phyloP scores from a whole-genome alignment of 2,329 filamentous ascomycete species.

The Trichoderma cornu-damae region DNA sequence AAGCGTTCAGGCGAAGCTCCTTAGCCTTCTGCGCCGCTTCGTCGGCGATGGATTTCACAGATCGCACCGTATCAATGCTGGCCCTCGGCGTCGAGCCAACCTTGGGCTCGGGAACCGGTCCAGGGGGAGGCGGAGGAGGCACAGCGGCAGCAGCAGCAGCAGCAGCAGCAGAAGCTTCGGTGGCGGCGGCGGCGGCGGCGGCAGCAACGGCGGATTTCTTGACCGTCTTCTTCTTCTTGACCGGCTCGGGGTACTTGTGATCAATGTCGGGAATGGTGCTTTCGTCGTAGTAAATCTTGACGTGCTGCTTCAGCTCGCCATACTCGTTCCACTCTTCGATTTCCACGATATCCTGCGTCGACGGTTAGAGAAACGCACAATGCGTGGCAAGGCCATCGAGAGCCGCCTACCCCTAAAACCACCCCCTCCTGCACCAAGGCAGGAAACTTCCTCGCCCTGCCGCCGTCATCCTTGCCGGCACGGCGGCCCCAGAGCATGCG shows the following conservation, averaged over 20 bases:
- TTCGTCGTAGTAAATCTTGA: slow-evolving; percentile 64
- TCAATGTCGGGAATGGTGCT: slow-evolving; percentile 53
- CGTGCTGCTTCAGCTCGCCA: slow-evolving; percentile 83
- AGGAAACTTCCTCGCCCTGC: slow-evolving; percentile 70
- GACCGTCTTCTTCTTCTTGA: slow-evolving; percentile 28
- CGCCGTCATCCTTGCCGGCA: slow-evolving; percentile 62
- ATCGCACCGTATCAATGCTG: slow-evolving; percentile 34
- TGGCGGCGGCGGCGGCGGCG: slow-evolving; percentile 25
- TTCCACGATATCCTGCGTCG: slow-evolving; percentile 74
- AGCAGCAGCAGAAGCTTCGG: slow-evolving; percentile 22
- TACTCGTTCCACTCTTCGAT: slow-evolving; percentile 99
- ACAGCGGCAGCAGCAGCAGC: slow-evolving; percentile 22
- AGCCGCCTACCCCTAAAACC: slow-evolving; percentile 73
- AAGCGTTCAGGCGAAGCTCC: slow-evolving; percentile 49
- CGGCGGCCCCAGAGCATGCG: slow-evolving; percentile 84
- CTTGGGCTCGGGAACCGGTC: slow-evolving; percentile 25
- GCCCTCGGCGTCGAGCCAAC: slow-evolving; percentile 14
- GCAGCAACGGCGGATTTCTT: slow-evolving; percentile 25
- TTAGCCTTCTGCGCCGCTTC: slow-evolving; percentile 63
- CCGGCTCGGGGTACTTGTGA: slow-evolving; percentile 44
- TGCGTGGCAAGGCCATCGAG: slow-evolving; percentile 26
- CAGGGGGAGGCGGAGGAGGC: slow-evolving; percentile 25
- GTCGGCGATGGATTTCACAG: slow-evolving; percentile 53
- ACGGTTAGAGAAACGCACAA: neutral
- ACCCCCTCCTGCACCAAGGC: slow-evolving; percentile 81